Evolutionary conservation across 371 early-diverging fungal species (phyloP), one percentile per base, ranked within the genome.

Genomic region (Phascolomyces articulosus): DNA sequence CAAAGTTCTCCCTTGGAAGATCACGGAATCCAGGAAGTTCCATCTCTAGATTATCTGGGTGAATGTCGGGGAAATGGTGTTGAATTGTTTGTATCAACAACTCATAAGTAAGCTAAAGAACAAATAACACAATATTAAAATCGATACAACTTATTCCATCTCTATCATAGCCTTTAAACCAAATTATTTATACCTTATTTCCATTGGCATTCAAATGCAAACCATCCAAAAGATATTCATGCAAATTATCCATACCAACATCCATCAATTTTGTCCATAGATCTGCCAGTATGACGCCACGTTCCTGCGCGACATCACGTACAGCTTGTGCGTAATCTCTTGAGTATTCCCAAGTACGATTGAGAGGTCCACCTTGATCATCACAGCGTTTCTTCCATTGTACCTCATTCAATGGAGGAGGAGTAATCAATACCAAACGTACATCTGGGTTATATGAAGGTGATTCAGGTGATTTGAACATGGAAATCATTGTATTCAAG

Each of bases 351-450:
- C 72, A 68, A 13, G 68, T 70, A 20, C 94, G 84, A 31, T 85
- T 84, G 58, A 83, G 51, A 1, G 58, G 55, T 23, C 66, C 67
- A 4, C 86, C 86, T 15, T 73, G 58, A 0, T 63, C 63, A 2
- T 65, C 60, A 23, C 85, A 82, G 4, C 66, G 64, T 38, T 71
- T 69, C 1, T 61, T 70, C 87, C 89, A 90, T n/a, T 73, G 72
- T 0, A 40, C 61, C 61, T 89, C 89, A 56, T 90, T 85, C 15
- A 93, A 23, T 0, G 91, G 87, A 11, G 95, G 93, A 15, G 93
- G 94, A 2, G 93, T 88, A 47, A 96, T 84, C 27, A 95, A 60
- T 10, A 96, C 70, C 11, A 95, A 57, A 24, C 78, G 72, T 8
- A 88, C 69, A 7, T 75, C 69, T 0, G 92, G 89, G 15, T 85